Evolutionary conservation across 2,329 filamentous ascomycete species (phyloP).

Genomic region (Diaporthe sp.): DNA sequence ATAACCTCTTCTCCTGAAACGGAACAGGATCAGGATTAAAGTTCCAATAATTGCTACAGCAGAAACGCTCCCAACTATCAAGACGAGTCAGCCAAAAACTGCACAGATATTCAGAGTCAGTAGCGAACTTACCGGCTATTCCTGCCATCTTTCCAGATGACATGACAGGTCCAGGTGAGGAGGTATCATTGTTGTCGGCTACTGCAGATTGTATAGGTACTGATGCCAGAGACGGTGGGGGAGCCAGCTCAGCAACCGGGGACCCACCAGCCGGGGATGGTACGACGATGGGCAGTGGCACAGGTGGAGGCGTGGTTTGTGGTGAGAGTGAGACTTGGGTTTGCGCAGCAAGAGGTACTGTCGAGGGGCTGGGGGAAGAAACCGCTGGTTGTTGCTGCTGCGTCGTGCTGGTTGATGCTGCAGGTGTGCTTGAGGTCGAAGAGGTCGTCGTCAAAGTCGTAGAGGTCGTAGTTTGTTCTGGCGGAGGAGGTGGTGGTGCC

Average conservation of each 20-base stretch:
- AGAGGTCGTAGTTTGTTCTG: conserved; percentile 7
- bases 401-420: conserved; percentile 1
- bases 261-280: not conserved
- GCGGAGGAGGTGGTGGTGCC: not conserved
- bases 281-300: conserved; percentile 15
- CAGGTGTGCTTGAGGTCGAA: conserved; percentile 10
- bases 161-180: conserved; percentile 10
- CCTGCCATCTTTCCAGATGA: conserved; percentile 32
- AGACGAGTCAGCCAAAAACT: not conserved
- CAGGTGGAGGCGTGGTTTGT: conserved; percentile 25
- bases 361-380: not conserved
- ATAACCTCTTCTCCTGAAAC: conserved; percentile 18
- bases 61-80: conserved; percentile 29
- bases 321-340: conserved; percentile 6
- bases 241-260: not conserved
- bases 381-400: not conserved
- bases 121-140: conserved; percentile 23
- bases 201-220: not conserved
- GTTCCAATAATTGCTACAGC: conserved; percentile 23
- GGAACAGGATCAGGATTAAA: conserved; percentile 10
- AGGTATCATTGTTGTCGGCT: not conserved
- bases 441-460: conserved; percentile 1
- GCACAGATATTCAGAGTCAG: not conserved
- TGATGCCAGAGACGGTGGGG: conserved; percentile 9
- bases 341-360: not conserved